Conservation (phyloP, 106 monocot genomes). For the Dactylorhiza incarnata region DNA sequence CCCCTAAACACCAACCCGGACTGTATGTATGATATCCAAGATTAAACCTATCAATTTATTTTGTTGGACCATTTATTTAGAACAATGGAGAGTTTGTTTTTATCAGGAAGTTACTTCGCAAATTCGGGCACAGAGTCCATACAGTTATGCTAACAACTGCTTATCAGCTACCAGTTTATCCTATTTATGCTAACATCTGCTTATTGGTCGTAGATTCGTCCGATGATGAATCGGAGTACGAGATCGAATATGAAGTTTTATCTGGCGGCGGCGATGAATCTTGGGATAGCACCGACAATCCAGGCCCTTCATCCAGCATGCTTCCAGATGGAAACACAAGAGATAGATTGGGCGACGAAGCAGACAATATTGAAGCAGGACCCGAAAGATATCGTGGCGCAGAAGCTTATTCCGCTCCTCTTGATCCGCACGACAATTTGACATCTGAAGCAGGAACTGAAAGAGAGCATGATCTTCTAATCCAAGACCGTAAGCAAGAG, state of each 20-base stretch:
- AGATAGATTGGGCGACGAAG: constrained; percentile 6
- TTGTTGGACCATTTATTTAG: too few species aligned
- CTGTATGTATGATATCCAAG: too few species aligned
- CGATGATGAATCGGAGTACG: constrained; percentile 81
- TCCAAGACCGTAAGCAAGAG: constrained; percentile 1
- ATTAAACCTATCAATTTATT: too few species aligned
- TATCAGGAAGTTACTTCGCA: too few species aligned
- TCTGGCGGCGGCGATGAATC: constrained; percentile 61
- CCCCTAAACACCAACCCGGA: too few species aligned
- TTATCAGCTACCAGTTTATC: too few species aligned
- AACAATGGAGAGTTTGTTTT: too few species aligned
- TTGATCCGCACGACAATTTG: neutral
- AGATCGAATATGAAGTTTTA: constrained; percentile 76
- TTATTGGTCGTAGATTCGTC: constrained; percentile 37
- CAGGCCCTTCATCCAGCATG: constrained; percentile 17
- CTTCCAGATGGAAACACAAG: neutral
- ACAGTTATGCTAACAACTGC: too few species aligned
- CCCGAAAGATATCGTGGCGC: neutral
- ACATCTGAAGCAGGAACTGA: constrained; percentile 1
- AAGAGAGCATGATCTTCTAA: neutral
- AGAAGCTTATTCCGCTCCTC: neutral
- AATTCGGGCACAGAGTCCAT: too few species aligned
- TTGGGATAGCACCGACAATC: constrained; percentile 25
- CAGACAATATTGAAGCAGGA: neutral
- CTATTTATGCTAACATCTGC: neutral